Evolutionary conservation across 2,329 filamentous ascomycete genomes (phyloP), one percentile per base, ranked within the genome.

Genomic region (Ilyonectria mors-panacis): DNA sequence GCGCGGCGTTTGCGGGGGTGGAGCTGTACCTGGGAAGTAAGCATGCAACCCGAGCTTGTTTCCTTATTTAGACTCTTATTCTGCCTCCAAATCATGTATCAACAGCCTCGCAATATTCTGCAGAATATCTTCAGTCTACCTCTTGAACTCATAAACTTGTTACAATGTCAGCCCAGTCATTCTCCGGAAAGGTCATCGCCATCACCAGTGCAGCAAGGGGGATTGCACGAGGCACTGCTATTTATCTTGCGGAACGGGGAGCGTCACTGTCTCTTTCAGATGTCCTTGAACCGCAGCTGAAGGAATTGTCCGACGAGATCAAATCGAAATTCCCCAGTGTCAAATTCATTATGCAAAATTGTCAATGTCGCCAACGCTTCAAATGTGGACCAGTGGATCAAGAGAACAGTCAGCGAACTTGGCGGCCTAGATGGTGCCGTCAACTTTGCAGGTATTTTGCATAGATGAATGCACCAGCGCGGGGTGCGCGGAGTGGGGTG

Each of bases 381-480:
- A 4, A 13, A 13, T 10, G 59, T 62, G 12, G 35, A 62, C 17
- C 3, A n/a, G n/a, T 62, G 59, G 59, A 55, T 62, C 19, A 26
- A 51, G 28, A 47, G 21, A 12, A 51, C 63, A 4, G 50, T 56
- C 12, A 3, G 47, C 6, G 15, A 60, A 37, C 50, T 65, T 15
- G 63, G 63, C 7, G n/a, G 45, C 3, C 21, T 67, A 8, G 30
- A 60, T 30, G 47, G 65, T 7, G 47, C 48, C 17, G 65, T 30
- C 28, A 60, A 67, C 33, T 17, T 64, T 42, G 59, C 48, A 21
- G 59, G 60, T 30, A 21, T 59, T 13, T 17, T 60, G 15, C 21
- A 50, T 4, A 50, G 26, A 26, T 6, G 26, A 23, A 26, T 6
- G 26, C 26, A 26, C 26, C 26, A 26, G 26, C 26, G 26, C 26